Conservation (phyloP, 192 early-diverging fungal species). For the Chytriomyces sp. region DNA sequence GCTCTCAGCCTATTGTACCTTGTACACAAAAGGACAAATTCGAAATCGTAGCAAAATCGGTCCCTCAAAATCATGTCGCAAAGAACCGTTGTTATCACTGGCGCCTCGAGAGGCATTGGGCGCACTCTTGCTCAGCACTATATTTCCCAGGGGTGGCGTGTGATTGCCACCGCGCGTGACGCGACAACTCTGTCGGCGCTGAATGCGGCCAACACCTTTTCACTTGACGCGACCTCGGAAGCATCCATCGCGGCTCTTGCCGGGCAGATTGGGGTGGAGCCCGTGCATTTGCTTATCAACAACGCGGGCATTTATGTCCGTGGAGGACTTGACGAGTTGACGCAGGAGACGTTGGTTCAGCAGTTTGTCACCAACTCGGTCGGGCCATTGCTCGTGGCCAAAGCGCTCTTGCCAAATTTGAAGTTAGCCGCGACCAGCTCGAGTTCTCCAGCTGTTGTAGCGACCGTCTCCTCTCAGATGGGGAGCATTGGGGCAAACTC, state of each 20-base stretch:
- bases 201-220: background rate
- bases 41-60: too few species aligned
- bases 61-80: too few species aligned
- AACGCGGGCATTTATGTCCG: constrained; percentile 10
- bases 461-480: constrained; percentile 31
- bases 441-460: background rate
- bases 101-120: background rate
- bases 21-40: too few species aligned
- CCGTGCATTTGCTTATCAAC: constrained; percentile 23
- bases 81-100: constrained; percentile 21
- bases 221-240: constrained; percentile 12
- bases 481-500: constrained; percentile 29
- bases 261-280: background rate
- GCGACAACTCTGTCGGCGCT: background rate
- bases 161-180: constrained; percentile 16
- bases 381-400: constrained; percentile 35
- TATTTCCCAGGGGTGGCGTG: constrained; percentile 1
- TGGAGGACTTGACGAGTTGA: background rate
- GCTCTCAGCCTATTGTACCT: too few species aligned
- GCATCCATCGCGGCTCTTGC: constrained; percentile 6
- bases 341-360: background rate
- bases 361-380: constrained; percentile 17
- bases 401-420: constrained; percentile 26
- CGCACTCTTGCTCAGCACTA: constrained; percentile 1
- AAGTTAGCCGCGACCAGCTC: background rate